A percentile compares a stretch with the other conserved stretches of the same genome.
These are phyloP conservation scores for Dactylellina sp. DNA, from an alignment of 2,329 filamentous ascomycete genomes.

Conservation along the genomic window DNA sequence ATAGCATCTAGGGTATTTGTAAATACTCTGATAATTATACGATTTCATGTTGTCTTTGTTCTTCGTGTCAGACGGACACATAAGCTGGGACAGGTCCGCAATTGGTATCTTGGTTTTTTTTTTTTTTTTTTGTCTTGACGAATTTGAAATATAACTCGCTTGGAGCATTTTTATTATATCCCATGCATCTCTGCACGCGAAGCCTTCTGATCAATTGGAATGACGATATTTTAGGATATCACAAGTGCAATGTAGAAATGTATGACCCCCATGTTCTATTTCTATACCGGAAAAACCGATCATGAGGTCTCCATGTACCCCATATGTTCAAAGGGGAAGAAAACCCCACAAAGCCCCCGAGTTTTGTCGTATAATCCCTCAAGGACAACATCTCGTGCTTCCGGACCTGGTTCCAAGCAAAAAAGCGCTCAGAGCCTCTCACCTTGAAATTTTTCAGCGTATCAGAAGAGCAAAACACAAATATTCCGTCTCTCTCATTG, in stretches of 20 bases:
- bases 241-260: not conserved
- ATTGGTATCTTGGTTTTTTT: too few relatives aligned
- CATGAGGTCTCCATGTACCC: conserved; percentile 37
- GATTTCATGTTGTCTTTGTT: not conserved
- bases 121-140: conserved; percentile 1
- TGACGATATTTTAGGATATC: too few relatives aligned
- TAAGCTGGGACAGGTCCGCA: too few relatives aligned
- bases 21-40: not conserved
- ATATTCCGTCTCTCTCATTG: not conserved
- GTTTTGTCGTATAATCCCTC: conserved; percentile 43
- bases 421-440: not conserved
- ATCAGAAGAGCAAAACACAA: not conserved
- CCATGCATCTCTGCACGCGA: too few relatives aligned
- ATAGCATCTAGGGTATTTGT: not conserved
- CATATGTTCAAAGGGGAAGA: conserved; percentile 9
- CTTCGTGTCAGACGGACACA: not conserved
- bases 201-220: too few relatives aligned
- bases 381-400: not conserved
- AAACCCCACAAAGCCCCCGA: conserved; percentile 34
- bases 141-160: not conserved
- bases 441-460: not conserved
- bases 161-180: not conserved
- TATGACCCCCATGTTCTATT: not conserved
- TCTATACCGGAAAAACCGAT: conserved; percentile 12
- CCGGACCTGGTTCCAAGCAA: conserved; percentile 7